Percentiles rank a stretch among this genome's conserved stretches.
Evolutionary conservation across 2,329 filamentous ascomycete species (phyloP).

Genomic region (Aureobasidium lini): DNA sequence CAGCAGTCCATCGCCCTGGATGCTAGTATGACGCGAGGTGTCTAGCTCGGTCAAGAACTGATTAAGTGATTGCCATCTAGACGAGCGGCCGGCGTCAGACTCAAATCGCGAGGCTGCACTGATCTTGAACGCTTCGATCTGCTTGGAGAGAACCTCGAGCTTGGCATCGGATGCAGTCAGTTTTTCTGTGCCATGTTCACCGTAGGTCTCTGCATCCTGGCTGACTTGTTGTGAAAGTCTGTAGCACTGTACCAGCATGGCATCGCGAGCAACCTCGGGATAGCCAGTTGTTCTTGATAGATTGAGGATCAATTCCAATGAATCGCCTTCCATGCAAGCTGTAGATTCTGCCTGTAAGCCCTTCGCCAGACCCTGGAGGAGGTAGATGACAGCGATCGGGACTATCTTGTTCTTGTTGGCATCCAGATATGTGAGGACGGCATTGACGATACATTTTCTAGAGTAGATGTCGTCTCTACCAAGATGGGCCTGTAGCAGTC

Average conservation of each 20-base stretch:
- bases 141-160: not conserved
- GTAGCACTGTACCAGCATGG: conserved; percentile 15
- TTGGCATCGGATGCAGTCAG: conserved; percentile 1
- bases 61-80: conserved; percentile 17
- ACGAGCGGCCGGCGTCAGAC: not conserved
- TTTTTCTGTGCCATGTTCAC: not conserved
- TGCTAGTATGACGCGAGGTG: conserved; percentile 23
- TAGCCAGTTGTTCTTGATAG: conserved; percentile 32
- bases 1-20: conserved; percentile 26
- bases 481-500: conserved; percentile 22
- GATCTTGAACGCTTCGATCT: not conserved
- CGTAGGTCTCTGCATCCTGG: conserved; percentile 15
- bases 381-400: conserved; percentile 34
- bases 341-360: conserved; percentile 23
- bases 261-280: conserved; percentile 37
- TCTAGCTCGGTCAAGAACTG: conserved; percentile 23
- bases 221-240: conserved; percentile 18
- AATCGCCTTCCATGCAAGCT: conserved; percentile 19
- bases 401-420: conserved; percentile 18
- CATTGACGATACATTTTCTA: conserved; percentile 20
- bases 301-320: conserved; percentile 29
- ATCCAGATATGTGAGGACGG: conserved; percentile 29
- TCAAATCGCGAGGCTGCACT: not conserved
- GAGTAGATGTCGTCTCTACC: conserved; percentile 15
- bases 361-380: conserved; percentile 35